Evolutionary conservation across 1,139 yeast genomes (phyloP), one percentile per base, ranked within the genome.

Genomic region (Scheffersomyces segobiensis): DNA sequence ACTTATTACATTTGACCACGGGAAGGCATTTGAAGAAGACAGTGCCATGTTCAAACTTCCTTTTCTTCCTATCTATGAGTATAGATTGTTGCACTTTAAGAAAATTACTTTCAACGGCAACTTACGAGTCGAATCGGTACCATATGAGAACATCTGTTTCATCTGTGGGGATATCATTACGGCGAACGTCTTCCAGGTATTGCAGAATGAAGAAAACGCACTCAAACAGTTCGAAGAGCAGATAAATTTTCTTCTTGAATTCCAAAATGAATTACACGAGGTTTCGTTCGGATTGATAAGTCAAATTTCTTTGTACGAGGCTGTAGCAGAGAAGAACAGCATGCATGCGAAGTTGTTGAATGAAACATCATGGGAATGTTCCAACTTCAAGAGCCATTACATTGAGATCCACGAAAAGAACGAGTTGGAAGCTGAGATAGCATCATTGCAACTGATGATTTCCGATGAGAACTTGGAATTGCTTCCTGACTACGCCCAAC

Each of bases 401-500:
- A 63, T 72, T 2, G 82, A 81, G 52, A 76, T 85, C 42, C 79
- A 83, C 54, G 76, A 81, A 55, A 84, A 82, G 60, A 78, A 79
- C 57, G 61, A 70, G 49, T 70, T 90, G 49, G 78, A 81, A 57
- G 68, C 72, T 19, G 82, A 87, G 61, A 87, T 93, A 21, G 83
- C 77, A 5, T 73, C 79, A 0, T 74, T 93, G 64, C 85, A 87
- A 66, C 80, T 81, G 54, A 75, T 89, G 54, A 83, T 93, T 62
- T 88, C 96, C 0, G 97, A 91, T 62, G 97, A 93, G 65, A 96
- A 93, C 66, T 78, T 96, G 68, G 97, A 91, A 62, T 78, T 96
- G 56, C 79, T 95, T 53, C 99, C 99, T 0, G 98, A 95, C 71
- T 95, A 95, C 69, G 96, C 93, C 66, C 97, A 92, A 71, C 84